Conservation (phyloP, 2,329 filamentous ascomycete genomes). For the Fusarium sp. region DNA sequence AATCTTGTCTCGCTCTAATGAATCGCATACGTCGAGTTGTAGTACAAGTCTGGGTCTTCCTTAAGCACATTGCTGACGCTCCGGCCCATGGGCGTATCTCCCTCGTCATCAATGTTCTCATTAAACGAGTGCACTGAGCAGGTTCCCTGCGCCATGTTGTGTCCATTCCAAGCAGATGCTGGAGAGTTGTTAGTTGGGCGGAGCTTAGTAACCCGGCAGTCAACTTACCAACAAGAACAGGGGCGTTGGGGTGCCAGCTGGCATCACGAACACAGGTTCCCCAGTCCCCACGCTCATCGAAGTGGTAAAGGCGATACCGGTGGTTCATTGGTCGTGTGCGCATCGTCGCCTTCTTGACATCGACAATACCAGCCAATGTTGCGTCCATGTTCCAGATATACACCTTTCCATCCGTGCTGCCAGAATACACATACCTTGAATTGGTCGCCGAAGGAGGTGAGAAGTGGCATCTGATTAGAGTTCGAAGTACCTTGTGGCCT, state of each 20-base stretch:
- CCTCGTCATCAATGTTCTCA: conserved; percentile 72
- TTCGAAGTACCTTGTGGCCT: conserved; percentile 88
- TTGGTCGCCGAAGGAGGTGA: conserved; percentile 88
- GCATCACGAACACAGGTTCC: conserved; percentile 87
- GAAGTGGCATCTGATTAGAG: conserved; percentile 95
- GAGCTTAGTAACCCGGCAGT: no score
- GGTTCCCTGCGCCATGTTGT: conserved; percentile 77
- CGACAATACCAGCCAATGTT: conserved; percentile 80
- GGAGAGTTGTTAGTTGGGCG: conserved; percentile 26
- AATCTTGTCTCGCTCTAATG: conserved; percentile 17
- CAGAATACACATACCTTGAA: conserved; percentile 92
- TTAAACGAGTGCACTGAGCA: conserved; percentile 85
- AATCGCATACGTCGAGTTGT: conserved; percentile 31
- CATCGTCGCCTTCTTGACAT: conserved; percentile 79
- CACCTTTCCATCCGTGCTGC: conserved; percentile 88
- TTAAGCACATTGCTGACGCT: conserved; percentile 71
- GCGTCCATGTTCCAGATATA: conserved; percentile 96
- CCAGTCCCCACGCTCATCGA: conserved; percentile 71
- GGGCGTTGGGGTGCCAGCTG: conserved; percentile 89
- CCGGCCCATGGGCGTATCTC: conserved; percentile 67
- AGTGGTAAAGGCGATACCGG: conserved; percentile 67
- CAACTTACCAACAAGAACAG: conserved; percentile 75
- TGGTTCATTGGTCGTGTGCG: conserved; percentile 69
- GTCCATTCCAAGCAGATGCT: conserved; percentile 88
- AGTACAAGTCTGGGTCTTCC: conserved; percentile 47